These are phyloP conservation scores for Spergularia marina DNA, from an alignment of 148 eudicot genomes.

Conservation along the genomic window DNA sequence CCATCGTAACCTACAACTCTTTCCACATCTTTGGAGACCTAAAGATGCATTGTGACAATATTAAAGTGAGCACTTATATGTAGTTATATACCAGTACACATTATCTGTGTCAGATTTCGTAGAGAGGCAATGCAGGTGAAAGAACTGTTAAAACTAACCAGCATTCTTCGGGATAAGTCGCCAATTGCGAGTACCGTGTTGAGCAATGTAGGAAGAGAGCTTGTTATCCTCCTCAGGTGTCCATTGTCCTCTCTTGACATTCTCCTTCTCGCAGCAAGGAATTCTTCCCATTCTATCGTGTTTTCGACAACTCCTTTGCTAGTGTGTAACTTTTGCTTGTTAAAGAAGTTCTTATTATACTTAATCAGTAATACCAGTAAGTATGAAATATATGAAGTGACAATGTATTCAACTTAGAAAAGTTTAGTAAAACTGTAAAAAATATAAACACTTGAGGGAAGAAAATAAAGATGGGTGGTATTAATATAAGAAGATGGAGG, in stretches of 20 bases:
- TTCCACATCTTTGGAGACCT: conserved; percentile 94
- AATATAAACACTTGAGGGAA: conserved; percentile 17
- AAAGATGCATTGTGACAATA: background rate
- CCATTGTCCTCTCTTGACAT: conserved; percentile 96
- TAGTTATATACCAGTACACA: no score
- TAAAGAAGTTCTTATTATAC: background rate
- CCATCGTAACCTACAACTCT: conserved; percentile 95
- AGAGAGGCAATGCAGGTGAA: no score
- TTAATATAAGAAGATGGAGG: conserved; percentile 15
- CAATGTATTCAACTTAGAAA: background rate
- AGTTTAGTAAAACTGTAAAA: conserved; percentile 2
- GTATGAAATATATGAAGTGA: background rate
- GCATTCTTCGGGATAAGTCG: conserved; percentile 94
- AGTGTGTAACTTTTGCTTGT: no score
- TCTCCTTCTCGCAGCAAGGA: conserved; percentile 92
- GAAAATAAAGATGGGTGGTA: conserved; percentile 1
- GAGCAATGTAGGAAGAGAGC: conserved; percentile 90
- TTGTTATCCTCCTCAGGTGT: conserved; percentile 97
- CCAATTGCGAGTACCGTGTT: conserved; percentile 94
- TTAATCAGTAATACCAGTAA: conserved; percentile 11
- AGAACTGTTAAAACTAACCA: conserved; percentile 32
- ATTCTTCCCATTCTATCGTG: conserved; percentile 60
- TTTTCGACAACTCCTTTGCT: no score
- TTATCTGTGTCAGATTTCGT: no score
- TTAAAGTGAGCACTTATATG: background rate